Evolutionary conservation across 2,329 filamentous ascomycete species (phyloP), one percentile per base, ranked within the genome.

Genomic region (Alternaria sp.): DNA sequence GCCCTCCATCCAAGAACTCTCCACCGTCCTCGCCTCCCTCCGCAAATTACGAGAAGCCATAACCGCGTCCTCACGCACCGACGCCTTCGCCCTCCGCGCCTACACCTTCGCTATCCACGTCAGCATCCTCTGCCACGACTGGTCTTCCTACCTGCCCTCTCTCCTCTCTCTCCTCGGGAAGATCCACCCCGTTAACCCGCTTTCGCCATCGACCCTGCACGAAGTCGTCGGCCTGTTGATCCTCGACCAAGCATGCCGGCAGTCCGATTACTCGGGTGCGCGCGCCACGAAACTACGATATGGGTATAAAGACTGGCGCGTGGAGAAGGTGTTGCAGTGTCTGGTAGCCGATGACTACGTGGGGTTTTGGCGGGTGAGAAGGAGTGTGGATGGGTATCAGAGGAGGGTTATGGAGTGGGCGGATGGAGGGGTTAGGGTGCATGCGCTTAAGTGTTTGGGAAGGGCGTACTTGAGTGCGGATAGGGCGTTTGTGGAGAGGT

Each of bases 1-100:
- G 45, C 76, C 81, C 25, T 69, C 74, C 2, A 70, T 71, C 13
- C 58, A 88, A 69, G 89, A 91, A 68, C 86, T 97, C 28, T 87
- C 90, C 3, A 88, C 87, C 19, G 89, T 98, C 56, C 85, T 97
- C 57, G 87, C 92, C 73, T 92, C 95, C 4, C 90, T 98, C 76
- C 90, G 96, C 66, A 98, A 97, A 79, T 87, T 99, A 30, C 89
- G 96, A 60, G 96, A 99, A 83, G 94, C 91, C 23, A 90, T 98
- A 51, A 88, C 97, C 3, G 92, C 92, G 12, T 90, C 91, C 9
- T 88, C 89, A 57, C 89, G 94, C 19, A 83, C 86, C 36, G 92
- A 97, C 75, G 84, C 88, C 56, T 99, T 99, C 80, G 90, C 95
- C 1, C 89, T 91, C n/a, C 90, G 93, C 70, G 92, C 90, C 15